Evolutionary conservation across 495 filamentous ascomycete species (phyloP), one percentile per base, ranked within the genome.

Genomic region (Penicillium coffeae): DNA sequence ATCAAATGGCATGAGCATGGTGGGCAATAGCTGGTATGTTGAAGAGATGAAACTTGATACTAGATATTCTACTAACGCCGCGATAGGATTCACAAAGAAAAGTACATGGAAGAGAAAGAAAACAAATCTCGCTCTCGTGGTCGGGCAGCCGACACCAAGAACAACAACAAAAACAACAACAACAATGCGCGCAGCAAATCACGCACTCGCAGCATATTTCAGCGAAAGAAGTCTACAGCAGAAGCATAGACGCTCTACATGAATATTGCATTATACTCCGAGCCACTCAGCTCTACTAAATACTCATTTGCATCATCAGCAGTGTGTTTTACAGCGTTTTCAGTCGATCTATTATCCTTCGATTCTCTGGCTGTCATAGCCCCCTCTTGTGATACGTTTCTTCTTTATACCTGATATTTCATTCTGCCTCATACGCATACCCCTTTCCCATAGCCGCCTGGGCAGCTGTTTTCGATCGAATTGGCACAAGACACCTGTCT

Each of bases 11-110:
- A 89, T 96, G 76, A 94, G 82, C 62, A 97, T 98, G 90, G 86
- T 95, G 38, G 93, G 93, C 33, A 97, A 96, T 65, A 93, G 87
- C 73, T 98, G 93, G 93, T 95, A 76, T 44, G 88, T 77, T 7
- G n/a, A 18, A 4, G 3, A n/a, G 14, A n/a, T 33, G 8, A 5
- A 42, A 7, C 34, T 38, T 10, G n/a, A 35, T 45, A 14, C 2
- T 0, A 12, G 30, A 25, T 21, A 14, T 48, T 32, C 9, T n/a
- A 39, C 42, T 60, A 52, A 69, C 50, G 1, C 3, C 7, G 13
- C 30, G 14, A 9, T 54, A 95, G 90, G 90, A 95, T 95, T 59
- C 89, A 95, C 73, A 95, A 95, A 60, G 72, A 87, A 27, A 96
- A 96, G 62, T 96, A 96, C 65, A 91, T 93, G 66, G 89, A 88